These are phyloP conservation scores for Sideroxylon spinosum DNA, from an alignment of 179 eudicot genomes.

Conservation along the genomic window DNA sequence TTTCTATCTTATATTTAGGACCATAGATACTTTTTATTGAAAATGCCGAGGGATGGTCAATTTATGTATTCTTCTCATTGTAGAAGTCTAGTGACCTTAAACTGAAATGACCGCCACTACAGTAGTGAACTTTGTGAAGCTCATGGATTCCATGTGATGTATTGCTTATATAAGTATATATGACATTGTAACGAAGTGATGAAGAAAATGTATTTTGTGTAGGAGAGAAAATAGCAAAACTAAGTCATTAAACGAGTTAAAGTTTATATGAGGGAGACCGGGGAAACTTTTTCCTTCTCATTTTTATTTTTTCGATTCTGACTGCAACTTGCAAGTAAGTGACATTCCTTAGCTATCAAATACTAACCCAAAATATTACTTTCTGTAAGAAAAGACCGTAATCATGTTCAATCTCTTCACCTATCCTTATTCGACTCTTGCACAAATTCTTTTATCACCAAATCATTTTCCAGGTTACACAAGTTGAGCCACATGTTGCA, in stretches of 20 bases:
- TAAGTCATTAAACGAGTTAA: not conserved
- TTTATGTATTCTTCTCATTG: not conserved
- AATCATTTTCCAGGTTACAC: no score
- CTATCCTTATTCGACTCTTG: no score
- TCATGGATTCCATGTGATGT: not conserved
- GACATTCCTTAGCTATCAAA: not conserved
- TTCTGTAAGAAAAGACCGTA: not conserved
- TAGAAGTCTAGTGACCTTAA: not conserved
- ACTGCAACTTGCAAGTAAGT: not conserved
- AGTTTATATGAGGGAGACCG: not conserved
- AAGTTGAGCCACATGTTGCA: no score
- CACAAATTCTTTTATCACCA: no score
- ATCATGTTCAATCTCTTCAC: no score
- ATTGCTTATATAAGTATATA: not conserved
- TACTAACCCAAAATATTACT: not conserved
- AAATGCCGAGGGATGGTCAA: not conserved
- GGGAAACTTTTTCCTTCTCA: not conserved
- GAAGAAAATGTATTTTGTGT: not conserved
- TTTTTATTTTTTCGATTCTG: not conserved
- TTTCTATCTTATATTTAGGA: not conserved
- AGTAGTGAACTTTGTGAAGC: slow-evolving; percentile 7
- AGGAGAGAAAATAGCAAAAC: not conserved
- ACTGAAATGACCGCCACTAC: not conserved
- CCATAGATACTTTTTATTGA: not conserved
- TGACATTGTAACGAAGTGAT: not conserved